These are phyloP conservation scores for Rostrohypoxylon terebratum DNA, from an alignment of 495 filamentous ascomycete species.

Conservation along the genomic window DNA sequence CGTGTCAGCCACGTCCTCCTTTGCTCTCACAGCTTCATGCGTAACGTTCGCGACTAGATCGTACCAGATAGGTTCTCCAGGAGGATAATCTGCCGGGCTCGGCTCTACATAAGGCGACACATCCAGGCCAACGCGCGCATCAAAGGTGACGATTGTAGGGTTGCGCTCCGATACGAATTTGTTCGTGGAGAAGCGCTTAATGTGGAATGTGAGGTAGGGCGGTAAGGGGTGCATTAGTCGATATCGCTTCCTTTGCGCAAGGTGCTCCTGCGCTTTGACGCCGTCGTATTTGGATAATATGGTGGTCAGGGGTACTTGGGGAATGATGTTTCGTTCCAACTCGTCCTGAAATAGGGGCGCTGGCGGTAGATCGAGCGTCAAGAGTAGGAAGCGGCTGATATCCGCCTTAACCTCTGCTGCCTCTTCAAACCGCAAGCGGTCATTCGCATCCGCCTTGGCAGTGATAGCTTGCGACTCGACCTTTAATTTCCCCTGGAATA, in stretches of 20 bases:
- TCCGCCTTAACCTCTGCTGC: conserved; percentile 82
- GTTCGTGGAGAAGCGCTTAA: conserved; percentile 96
- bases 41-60: conserved; percentile 97
- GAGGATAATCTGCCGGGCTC: conserved; percentile 62
- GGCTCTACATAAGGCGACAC: conserved; percentile 84
- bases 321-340: conserved; percentile 91
- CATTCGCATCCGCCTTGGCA: conserved; percentile 85
- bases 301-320: conserved; percentile 89
- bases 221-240: conserved; percentile 92
- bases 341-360: conserved; percentile 98
- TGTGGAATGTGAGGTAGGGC: conserved; percentile 91
- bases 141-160: conserved; percentile 97
- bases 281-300: conserved; percentile 97
- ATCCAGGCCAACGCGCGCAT: conserved; percentile 78
- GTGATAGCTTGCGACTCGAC: conserved; percentile 96
- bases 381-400: conserved; percentile 81
- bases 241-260: conserved; percentile 86
- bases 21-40: conserved; percentile 82
- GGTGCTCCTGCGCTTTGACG: conserved; percentile 84
- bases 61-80: conserved; percentile 90
- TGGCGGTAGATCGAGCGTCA: conserved; percentile 91
- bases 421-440: conserved; percentile 94
- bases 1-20: conserved; percentile 80
- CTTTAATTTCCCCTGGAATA: conserved; percentile 92
- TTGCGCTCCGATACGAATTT: conserved; percentile 96